Evolutionary conservation across 1,139 yeast species (phyloP), one percentile per base, ranked within the genome.

Genomic region (Diutina rugosa): DNA sequence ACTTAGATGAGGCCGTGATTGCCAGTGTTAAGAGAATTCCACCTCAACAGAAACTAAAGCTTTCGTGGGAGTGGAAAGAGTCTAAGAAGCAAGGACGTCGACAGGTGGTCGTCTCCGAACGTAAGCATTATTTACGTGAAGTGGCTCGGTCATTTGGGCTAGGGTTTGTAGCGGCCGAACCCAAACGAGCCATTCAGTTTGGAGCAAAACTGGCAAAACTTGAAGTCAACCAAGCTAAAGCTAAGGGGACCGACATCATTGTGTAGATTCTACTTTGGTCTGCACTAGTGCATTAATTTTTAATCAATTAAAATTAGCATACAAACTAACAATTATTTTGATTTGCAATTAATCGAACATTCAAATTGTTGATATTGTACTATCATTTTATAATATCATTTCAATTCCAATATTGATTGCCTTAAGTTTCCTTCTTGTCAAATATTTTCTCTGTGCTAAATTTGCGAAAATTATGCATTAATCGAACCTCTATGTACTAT

Each of bases 131-230:
- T 0, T 69, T 93, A 49, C 69, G 99, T 56, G 69, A 73, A 55
- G 65, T 89, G 21, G 97, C 97, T 0, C 62, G 60, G 2, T 44
- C 55, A 0, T 64, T 84, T 56, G 81, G 80, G 0, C 68, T 91
- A 49, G 67, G 62, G 0, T 79, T 78, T 68, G 95, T 90, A 0
- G 72, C 83, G 28, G 71, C 73, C 44, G 98, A 93, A 65, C 81
- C 86, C n/a, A 93, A 93, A 66, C 74, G 99, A 55, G 99, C 99
- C 0, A 90, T 93, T 59, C 99, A 93, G 65, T 93, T 93, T 70
- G 99, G 99, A 0, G 88, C 98, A 0, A 84, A 87, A 62, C 87
- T 96, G 65, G 99, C 99, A 1, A 93, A 93, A 67, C 81, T 93
- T 84, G 93, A 87, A 61, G 70, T 80, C 9, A 93, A 91, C 0